phyloP scores from a whole-genome alignment of 805 yeast species.

The Ogataea naganishii region DNA sequence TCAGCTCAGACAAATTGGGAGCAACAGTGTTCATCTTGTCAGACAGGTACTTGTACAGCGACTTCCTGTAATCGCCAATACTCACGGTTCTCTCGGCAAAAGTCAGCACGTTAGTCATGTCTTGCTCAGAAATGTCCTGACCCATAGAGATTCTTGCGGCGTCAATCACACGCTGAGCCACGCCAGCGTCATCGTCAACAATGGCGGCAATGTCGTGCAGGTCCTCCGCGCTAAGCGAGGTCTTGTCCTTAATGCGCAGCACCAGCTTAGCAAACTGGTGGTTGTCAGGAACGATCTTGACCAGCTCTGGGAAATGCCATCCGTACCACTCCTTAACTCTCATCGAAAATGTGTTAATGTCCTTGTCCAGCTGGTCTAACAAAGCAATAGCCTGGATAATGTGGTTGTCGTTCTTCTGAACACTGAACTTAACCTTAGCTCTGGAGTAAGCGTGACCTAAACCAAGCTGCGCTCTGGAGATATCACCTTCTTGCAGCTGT shows the following conservation, averaged over 20 bases:
- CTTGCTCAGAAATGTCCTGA: slow-evolving; percentile 92
- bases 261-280: slow-evolving; percentile 78
- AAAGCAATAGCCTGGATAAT: slow-evolving; percentile 98
- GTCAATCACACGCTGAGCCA: slow-evolving; percentile 86
- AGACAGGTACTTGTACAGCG: slow-evolving; percentile 74
- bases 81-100: slow-evolving; percentile 93
- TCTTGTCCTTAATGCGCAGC: slow-evolving; percentile 77
- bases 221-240: slow-evolving; percentile 68
- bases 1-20: slow-evolving; percentile 91
- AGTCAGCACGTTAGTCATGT: slow-evolving; percentile 82
- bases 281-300: slow-evolving; percentile 85
- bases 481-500: slow-evolving; percentile 88
- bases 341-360: slow-evolving; percentile 95
- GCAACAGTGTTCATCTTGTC: slow-evolving; percentile 98
- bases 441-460: slow-evolving; percentile 98
- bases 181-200: slow-evolving; percentile 83
- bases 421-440: slow-evolving; percentile 97
- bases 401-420: slow-evolving; percentile 97
- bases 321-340: slow-evolving; percentile 98
- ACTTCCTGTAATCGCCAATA: slow-evolving; percentile 82
- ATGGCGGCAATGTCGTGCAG: slow-evolving; percentile 88
- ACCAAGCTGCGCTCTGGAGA: slow-evolving; percentile 98
- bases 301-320: slow-evolving; percentile 98
- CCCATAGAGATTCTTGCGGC: slow-evolving; percentile 98
- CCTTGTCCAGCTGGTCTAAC: slow-evolving; percentile 96